phyloP scores from a whole-genome alignment of 495 filamentous ascomycete species.

The Aspergillus funiculosus region DNA sequence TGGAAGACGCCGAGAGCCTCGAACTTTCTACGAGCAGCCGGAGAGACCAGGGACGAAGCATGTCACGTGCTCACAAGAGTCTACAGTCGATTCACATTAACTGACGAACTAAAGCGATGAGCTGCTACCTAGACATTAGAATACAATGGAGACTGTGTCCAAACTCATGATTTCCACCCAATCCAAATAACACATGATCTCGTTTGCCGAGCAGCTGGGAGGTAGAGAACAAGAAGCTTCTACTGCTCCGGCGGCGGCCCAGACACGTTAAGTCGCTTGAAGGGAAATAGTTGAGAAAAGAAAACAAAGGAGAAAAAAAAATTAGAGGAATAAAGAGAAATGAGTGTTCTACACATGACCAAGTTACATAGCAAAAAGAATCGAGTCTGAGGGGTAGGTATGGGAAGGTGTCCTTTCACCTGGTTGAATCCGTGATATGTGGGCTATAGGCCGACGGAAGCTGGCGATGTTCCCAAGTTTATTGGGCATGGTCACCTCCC shows the following conservation, averaged over 20 bases:
- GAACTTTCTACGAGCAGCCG: too few relatives aligned
- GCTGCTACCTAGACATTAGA: slow-evolving; percentile 22
- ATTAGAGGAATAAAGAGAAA: slow-evolving; percentile 13
- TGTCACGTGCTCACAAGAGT: too few relatives aligned
- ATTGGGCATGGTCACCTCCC: slow-evolving; percentile 10
- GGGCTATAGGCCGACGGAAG: background rate
- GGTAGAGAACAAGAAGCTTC: slow-evolving; percentile 8
- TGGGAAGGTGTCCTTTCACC: slow-evolving; percentile 2
- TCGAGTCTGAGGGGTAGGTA: too few relatives aligned
- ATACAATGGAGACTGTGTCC: slow-evolving; percentile 25
- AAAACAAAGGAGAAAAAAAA: slow-evolving; percentile 14
- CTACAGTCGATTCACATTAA: slow-evolving; percentile 6
- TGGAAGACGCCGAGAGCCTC: too few relatives aligned
- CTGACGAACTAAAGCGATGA: slow-evolving; percentile 2
- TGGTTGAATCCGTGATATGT: slow-evolving; percentile 1
- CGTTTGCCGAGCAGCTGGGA: slow-evolving; percentile 14
- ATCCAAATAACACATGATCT: slow-evolving; percentile 19
- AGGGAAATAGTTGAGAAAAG: slow-evolving; percentile 19
- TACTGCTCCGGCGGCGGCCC: slow-evolving; percentile 4
- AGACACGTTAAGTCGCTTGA: slow-evolving; percentile 25
- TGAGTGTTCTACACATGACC: slow-evolving; percentile 32
- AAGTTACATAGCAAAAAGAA: slow-evolving; percentile 5
- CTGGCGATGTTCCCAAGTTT: background rate
- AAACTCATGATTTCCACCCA: slow-evolving; percentile 23
- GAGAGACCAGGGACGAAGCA: too few relatives aligned